These are phyloP conservation scores for Aspergillus sparsus DNA, from an alignment of 495 filamentous ascomycete genomes.

Conservation along the genomic window DNA sequence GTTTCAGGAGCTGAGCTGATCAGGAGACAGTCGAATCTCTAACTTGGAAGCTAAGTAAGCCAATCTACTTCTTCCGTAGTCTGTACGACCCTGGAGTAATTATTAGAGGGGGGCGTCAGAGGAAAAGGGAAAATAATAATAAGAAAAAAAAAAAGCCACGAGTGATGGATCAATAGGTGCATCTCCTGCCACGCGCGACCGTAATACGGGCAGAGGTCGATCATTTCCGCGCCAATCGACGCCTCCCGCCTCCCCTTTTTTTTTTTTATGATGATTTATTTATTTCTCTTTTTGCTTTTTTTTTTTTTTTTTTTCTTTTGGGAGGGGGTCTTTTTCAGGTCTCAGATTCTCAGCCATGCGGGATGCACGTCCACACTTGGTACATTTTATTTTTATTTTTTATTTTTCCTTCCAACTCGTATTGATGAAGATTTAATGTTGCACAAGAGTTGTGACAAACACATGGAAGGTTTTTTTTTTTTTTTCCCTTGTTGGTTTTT, in stretches of 20 bases:
- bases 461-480: conserved; percentile 8
- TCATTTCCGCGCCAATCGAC: conserved; percentile 17
- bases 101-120: no score
- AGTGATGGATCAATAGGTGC: conserved; percentile 14
- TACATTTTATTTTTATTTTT: not conserved
- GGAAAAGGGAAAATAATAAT: no score
- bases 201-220: conserved; percentile 16
- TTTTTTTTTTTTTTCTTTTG: not conserved
- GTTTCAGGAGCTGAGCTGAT: conserved; percentile 14
- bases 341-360: no score
- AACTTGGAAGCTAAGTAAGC: not conserved
- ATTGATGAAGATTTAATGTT: conserved; percentile 11
- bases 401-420: not conserved
- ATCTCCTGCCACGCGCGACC: conserved; percentile 21
- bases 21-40: conserved; percentile 11
- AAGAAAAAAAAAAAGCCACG: not conserved
- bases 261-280: not conserved
- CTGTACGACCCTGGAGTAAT: not conserved
- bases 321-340: not conserved
- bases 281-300: conserved; percentile 1
- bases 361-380: not conserved
- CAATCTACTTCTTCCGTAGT: not conserved
- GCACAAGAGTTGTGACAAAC: conserved; percentile 16
- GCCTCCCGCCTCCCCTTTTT: conserved; percentile 19
- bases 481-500: no score